A percentile compares a stretch with the other conserved stretches of the same genome.
These are phyloP conservation scores for Goffeauzyma gilvescens DNA, from an alignment of 768 basidiomycete species.

Conservation along the genomic window DNA sequence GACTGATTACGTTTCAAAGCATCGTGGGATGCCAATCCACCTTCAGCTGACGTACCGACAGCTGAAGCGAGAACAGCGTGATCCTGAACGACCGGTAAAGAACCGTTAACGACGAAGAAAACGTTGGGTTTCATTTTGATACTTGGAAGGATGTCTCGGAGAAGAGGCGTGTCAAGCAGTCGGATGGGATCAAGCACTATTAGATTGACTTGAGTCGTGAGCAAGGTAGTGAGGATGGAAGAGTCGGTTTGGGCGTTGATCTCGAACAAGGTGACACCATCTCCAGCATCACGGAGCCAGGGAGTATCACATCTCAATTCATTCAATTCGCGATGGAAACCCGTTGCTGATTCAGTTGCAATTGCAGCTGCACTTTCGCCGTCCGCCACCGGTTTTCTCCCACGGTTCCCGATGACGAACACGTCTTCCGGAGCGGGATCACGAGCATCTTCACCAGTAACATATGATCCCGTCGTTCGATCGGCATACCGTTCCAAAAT, in stretches of 20 bases:
- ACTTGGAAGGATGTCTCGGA: conserved; percentile 6
- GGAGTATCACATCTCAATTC: no score
- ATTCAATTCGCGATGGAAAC: no score
- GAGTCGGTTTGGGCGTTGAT: conserved; percentile 3
- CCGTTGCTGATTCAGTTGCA: no score
- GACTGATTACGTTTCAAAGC: no score
- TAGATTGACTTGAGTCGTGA: conserved; percentile 12
- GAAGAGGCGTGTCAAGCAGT: conserved; percentile 10
- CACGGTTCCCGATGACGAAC: conserved; percentile 5
- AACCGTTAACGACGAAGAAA: conserved; percentile 21
- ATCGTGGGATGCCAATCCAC: no score
- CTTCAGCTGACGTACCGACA: background rate
- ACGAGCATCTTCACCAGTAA: no score
- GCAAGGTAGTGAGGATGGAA: conserved; percentile 10
- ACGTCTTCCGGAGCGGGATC: background rate
- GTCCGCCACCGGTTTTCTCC: no score
- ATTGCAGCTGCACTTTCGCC: no score
- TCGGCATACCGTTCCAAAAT: conserved; percentile 13
- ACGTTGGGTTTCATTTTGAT: conserved; percentile 4
- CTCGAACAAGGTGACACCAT: conserved; percentile 5
- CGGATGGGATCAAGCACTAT: conserved; percentile 26
- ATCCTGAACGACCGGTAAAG: conserved; percentile 1
- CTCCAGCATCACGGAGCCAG: conserved; percentile 17
- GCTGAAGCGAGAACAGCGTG: no score
- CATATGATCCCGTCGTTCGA: no score